Evolutionary conservation across 176 grass and related monocot species (phyloP).

Genomic region (Oryza punctata): DNA sequence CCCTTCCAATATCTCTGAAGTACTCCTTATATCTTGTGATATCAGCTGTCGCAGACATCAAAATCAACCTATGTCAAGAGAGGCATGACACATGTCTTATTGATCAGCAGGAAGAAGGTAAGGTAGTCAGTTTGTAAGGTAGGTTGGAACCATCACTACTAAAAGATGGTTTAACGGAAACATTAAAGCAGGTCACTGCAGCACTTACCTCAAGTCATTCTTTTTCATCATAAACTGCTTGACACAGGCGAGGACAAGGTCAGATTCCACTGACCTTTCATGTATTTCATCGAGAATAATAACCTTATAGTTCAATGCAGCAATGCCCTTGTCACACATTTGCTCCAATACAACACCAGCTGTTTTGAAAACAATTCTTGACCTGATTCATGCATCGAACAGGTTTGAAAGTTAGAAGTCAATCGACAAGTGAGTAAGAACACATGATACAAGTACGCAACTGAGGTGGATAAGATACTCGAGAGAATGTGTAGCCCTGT

Average conservation of each 20-base stretch:
- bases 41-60: slow-evolving; percentile 96
- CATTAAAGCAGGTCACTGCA: slow-evolving; percentile 14
- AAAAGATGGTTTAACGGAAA: neutral
- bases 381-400: slow-evolving; percentile 53
- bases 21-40: slow-evolving; percentile 92
- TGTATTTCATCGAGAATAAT: slow-evolving; percentile 98
- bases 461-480: neutral
- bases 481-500: neutral
- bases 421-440: slow-evolving; percentile 11
- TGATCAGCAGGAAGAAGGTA: slow-evolving; percentile 9
- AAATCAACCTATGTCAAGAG: slow-evolving; percentile 67
- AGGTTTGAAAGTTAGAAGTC: neutral
- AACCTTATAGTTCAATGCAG: slow-evolving; percentile 84
- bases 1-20: slow-evolving; percentile 75
- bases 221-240: slow-evolving; percentile 95
- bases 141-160: slow-evolving; percentile 12
- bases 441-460: neutral
- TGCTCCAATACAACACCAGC: slow-evolving; percentile 92
- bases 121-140: slow-evolving; percentile 26
- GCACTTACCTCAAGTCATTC: slow-evolving; percentile 69
- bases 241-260: slow-evolving; percentile 79
- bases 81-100: slow-evolving; percentile 26
- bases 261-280: slow-evolving; percentile 94
- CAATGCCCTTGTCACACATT: slow-evolving; percentile 79
- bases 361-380: slow-evolving; percentile 96